phyloP scores from a whole-genome alignment of 1,284 basidiomycete species.

The Cryptococcus maquisensis region DNA sequence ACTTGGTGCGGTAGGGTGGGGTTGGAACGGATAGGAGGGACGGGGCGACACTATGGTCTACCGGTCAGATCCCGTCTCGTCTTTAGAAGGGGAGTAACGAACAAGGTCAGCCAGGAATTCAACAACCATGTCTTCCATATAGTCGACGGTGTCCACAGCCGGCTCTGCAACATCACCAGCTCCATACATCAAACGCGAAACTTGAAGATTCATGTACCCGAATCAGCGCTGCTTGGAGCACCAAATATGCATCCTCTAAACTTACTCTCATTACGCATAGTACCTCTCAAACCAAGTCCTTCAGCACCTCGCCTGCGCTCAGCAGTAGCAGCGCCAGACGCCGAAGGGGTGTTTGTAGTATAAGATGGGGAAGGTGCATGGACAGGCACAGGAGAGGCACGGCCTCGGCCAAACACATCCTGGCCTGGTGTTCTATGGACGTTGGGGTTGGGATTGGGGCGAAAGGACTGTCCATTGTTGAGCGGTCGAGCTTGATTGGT shows the following conservation, averaged over 20 bases:
- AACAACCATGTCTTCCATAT: constrained; percentile 41
- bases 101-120: constrained; percentile 42
- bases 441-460: background rate
- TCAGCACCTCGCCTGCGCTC: constrained; percentile 18
- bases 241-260: background rate
- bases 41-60: constrained; percentile 29
- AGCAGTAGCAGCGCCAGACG: background rate
- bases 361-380: too few relatives aligned
- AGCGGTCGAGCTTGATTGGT: too few relatives aligned
- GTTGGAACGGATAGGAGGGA: constrained; percentile 25
- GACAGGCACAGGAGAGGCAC: background rate
- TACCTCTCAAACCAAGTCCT: constrained; percentile 29
- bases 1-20: constrained; percentile 13
- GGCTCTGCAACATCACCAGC: constrained; percentile 41
- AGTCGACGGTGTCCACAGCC: constrained; percentile 39
- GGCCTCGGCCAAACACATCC: background rate
- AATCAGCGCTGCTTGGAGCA: constrained; percentile 3
- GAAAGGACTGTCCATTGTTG: background rate
- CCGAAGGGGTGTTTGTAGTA: background rate
- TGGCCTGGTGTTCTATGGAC: background rate
- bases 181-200: constrained; percentile 43
- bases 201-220: constrained; percentile 11
- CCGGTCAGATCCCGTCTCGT: background rate
- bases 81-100: background rate
- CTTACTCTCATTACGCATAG: constrained; percentile 44